A percentile compares a stretch with the other conserved stretches of the same genome.
phyloP scores from a whole-genome alignment of 2,329 filamentous ascomycete genomes.

The Penicillium sp. region DNA sequence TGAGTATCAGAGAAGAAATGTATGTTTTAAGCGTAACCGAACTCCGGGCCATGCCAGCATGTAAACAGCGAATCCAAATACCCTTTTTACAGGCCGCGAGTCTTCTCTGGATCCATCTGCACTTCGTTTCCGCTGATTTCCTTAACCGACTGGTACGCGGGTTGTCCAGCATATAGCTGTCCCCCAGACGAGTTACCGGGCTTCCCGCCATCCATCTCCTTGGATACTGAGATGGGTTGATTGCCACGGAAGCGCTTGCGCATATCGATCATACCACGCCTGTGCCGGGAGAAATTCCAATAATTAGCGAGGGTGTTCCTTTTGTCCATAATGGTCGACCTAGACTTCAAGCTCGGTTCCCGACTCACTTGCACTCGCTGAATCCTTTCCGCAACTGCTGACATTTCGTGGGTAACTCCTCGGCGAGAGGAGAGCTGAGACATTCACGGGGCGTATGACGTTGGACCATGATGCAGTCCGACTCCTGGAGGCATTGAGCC shows the following conservation, averaged over 20 bases:
- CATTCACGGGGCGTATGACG: slow-evolving; percentile 86
- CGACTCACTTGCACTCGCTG: slow-evolving; percentile 75
- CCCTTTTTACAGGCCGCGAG: slow-evolving; percentile 42
- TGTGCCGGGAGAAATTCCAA: slow-evolving; percentile 11
- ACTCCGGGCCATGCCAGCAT: slow-evolving; percentile 30
- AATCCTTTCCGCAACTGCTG: slow-evolving; percentile 92
- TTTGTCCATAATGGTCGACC: background rate
- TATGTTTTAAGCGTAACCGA: slow-evolving; percentile 16
- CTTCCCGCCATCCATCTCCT: slow-evolving; percentile 58
- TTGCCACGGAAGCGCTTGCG: slow-evolving; percentile 96
- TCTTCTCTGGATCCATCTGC: slow-evolving; percentile 51
- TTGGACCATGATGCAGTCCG: slow-evolving; percentile 92
- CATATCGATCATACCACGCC: slow-evolving; percentile 94
- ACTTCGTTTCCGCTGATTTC: slow-evolving; percentile 67
- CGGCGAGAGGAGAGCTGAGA: slow-evolving; percentile 75
- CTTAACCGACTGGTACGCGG: slow-evolving; percentile 67
- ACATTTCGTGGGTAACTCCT: slow-evolving; percentile 81
- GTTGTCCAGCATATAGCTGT: slow-evolving; percentile 77
- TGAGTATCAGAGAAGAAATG: slow-evolving; percentile 4
- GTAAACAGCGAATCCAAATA: slow-evolving; percentile 16
- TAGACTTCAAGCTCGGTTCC: background rate
- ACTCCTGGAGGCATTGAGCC: slow-evolving; percentile 91
- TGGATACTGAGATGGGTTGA: slow-evolving; percentile 71
- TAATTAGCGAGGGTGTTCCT: slow-evolving; percentile 8
- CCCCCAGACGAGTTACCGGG: slow-evolving; percentile 46